Evolutionary conservation across 2,329 filamentous ascomycete genomes (phyloP).

Genomic region (Mollisiaceae sp.): DNA sequence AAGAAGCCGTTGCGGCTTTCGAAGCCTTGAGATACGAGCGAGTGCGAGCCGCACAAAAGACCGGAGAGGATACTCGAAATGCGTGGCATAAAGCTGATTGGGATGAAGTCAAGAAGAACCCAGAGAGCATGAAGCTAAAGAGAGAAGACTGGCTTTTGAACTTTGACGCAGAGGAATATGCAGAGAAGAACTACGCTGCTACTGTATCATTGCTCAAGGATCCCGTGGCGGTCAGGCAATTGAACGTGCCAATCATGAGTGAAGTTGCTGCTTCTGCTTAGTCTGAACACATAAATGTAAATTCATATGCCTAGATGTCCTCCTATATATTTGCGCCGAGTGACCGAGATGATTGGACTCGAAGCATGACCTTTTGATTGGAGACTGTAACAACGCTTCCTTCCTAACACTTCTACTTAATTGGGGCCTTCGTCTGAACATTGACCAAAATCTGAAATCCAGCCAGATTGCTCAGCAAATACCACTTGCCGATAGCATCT

Average conservation of each 20-base stretch:
- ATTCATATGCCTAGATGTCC: background rate
- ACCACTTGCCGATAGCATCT: slow-evolving; percentile 20
- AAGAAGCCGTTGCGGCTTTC: slow-evolving; percentile 29
- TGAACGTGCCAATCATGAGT: slow-evolving; percentile 22
- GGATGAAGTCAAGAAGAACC: slow-evolving; percentile 34
- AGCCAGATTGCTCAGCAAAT: background rate
- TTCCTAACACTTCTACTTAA: background rate
- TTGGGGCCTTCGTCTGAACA: background rate
- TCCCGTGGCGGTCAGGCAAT: slow-evolving; percentile 21
- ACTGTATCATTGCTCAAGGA: slow-evolving; percentile 28
- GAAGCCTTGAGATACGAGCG: slow-evolving; percentile 33
- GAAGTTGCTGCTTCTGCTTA: slow-evolving; percentile 21
- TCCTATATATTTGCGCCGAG: background rate
- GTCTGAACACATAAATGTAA: background rate
- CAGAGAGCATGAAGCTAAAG: slow-evolving; percentile 32
- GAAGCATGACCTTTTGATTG: background rate
- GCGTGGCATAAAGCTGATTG: slow-evolving; percentile 35
- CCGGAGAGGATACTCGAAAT: slow-evolving; percentile 32
- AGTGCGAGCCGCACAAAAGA: slow-evolving; percentile 34
- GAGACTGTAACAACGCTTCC: background rate
- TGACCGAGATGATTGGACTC: background rate
- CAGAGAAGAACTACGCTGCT: slow-evolving; percentile 30
- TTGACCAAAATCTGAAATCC: background rate
- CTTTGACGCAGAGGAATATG: slow-evolving; percentile 34
- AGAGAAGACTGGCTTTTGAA: slow-evolving; percentile 32